Base-by-base conservation (phyloP, 2,329 filamentous ascomycete genomes). In the Apiospora marii region DNA sequence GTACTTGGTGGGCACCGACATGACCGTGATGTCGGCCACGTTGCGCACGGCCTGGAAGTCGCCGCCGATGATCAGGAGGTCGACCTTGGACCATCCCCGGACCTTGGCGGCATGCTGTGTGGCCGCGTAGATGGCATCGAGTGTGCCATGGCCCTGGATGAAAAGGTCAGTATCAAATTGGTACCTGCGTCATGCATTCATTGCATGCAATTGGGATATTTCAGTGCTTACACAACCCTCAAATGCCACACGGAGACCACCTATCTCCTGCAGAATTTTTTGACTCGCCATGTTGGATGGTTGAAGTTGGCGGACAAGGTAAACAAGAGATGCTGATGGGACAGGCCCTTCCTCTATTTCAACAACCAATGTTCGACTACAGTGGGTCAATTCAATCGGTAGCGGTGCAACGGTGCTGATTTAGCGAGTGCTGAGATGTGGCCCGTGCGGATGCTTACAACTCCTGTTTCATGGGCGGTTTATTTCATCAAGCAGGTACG, bases 41-140 rank as follows among this genome's bases (percentile, higher is more conserved):
- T 98, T 98, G 77, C 96, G 94, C 49, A 95, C 91, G 58, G 96
- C 92, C 92, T 98, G 94, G 76, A 99, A 99, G 81, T 99, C 96
- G 41, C 96, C 96, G 72, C 96, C 94, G 78, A 99, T 98, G 79
- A 99, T 97, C 76, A 99, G 85, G 14, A 98, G 84, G 81, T 99
- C 96, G 43, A 98, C 91, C 46, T 89, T 90, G 75, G 93, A 87
- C 95, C 96, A 98, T 34, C 89, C 89, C 77, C 93, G 93, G 67
- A 88, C 85, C 75, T 90, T 85, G 81, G 92, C 94, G 13, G 94
- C 88, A 75, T 89, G 87, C 53, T 88, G 85, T 37, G 97, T 90
- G 0, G 94, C 92, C 0, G 92, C 90, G 82, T 98, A 99, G 77
- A 99, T 98, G 72, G 94, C 93, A 81, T 98, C 90, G 70, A 99